These are phyloP conservation scores for Schizopora paradoxa DNA, from an alignment of 1,284 basidiomycete species.

Conservation along the genomic window DNA sequence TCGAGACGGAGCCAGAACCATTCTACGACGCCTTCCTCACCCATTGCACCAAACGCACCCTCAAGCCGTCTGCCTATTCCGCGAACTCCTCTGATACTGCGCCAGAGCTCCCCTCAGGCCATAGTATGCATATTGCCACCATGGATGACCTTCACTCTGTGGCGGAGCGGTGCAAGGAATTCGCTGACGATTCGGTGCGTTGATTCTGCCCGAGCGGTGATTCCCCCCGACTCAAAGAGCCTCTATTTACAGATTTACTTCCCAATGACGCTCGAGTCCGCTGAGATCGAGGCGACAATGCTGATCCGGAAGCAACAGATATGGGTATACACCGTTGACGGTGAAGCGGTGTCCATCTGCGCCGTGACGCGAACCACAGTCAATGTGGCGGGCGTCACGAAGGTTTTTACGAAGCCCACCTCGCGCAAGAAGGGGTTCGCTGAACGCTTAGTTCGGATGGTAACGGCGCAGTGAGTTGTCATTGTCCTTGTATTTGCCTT, in stretches of 20 bases:
- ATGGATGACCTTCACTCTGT: slow-evolving; percentile 31
- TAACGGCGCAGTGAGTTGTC: slow-evolving; percentile 34
- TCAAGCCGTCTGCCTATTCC: too few species aligned
- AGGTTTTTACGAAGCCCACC: slow-evolving; percentile 41
- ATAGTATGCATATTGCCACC: slow-evolving; percentile 31
- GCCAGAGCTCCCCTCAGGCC: slow-evolving; percentile 25
- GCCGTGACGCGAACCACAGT: slow-evolving; percentile 42
- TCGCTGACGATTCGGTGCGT: slow-evolving; percentile 41
- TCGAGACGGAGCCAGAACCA: slow-evolving; percentile 31
- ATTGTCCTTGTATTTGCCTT: slow-evolving; percentile 1
- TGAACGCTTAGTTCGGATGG: slow-evolving; percentile 40
- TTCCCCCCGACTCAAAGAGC: too few species aligned
- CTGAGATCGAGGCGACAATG: slow-evolving; percentile 36
- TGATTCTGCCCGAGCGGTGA: slow-evolving; percentile 4
- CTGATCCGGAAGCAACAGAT: slow-evolving; percentile 38
- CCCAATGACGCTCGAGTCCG: slow-evolving; percentile 32
- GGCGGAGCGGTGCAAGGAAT: slow-evolving; percentile 42
- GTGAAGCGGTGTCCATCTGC: slow-evolving; percentile 41
- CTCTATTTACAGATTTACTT: slow-evolving; percentile 30
- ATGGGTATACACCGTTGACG: slow-evolving; percentile 41
- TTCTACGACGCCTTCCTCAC: slow-evolving; percentile 42
- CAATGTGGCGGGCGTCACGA: slow-evolving; percentile 43
- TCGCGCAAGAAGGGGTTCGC: slow-evolving; percentile 43
- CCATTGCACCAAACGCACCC: slow-evolving; percentile 33
- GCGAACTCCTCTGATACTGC: too few species aligned